Percentiles rank a stretch among this genome's conserved stretches.
These are phyloP conservation scores for Thalassiosira mediterranea DNA, from an alignment of 352 stramenopile genomes.

Conservation along the genomic window DNA sequence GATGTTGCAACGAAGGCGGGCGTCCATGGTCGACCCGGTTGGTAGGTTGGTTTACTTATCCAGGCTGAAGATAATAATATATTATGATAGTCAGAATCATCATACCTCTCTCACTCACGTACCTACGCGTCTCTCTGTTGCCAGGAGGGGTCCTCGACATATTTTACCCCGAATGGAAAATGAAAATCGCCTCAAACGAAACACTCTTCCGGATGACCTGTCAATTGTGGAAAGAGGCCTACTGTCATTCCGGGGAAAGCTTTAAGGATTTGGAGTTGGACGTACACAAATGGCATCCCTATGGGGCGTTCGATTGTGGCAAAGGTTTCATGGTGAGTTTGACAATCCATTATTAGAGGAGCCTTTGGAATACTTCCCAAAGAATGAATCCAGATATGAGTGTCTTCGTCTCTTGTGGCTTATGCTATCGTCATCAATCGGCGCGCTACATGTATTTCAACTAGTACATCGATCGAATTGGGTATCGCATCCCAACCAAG, in stretches of 20 bases:
- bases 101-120: too few species aligned
- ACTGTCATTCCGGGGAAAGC: constrained; percentile 61
- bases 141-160: constrained; percentile 80
- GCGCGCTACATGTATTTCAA: constrained; percentile 4
- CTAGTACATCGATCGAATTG: constrained; percentile 77
- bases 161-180: constrained; percentile 80
- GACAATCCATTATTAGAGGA: not conserved
- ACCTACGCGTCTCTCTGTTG: too few species aligned
- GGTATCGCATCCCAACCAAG: constrained; percentile 71
- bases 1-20: too few species aligned
- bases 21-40: too few species aligned
- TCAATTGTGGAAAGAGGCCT: constrained; percentile 72
- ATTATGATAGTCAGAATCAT: too few species aligned
- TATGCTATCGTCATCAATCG: too few species aligned
- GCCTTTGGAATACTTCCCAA: not conserved
- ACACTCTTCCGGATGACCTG: constrained; percentile 66
- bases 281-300: constrained; percentile 77
- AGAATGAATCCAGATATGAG: not conserved
- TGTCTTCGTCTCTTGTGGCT: too few species aligned
- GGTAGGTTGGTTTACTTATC: too few species aligned
- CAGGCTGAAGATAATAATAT: too few species aligned
- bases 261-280: constrained; percentile 48
- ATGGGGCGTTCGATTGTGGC: constrained; percentile 66
- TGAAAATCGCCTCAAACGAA: constrained; percentile 65
- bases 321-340: constrained; percentile 62